Conservation (phyloP, 1,284 basidiomycete genomes). For the Irpex sp. region DNA sequence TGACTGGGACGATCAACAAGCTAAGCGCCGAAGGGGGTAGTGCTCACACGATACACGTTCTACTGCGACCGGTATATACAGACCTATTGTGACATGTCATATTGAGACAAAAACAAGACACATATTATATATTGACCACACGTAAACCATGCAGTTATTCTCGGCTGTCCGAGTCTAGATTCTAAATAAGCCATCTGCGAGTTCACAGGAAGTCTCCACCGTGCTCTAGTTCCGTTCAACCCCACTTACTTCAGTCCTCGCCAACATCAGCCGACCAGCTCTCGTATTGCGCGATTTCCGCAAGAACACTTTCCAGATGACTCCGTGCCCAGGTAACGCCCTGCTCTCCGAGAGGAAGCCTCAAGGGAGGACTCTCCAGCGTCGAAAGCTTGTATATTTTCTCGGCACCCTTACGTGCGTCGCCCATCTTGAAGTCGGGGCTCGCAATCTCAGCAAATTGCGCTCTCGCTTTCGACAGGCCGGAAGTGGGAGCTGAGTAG, state of each 20-base stretch:
- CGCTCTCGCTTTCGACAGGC: neutral
- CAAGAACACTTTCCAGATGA: neutral
- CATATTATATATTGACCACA: no score
- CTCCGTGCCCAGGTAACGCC: neutral
- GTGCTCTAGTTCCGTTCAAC: neutral
- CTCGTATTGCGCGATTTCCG: conserved; percentile 4
- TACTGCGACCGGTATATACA: no score
- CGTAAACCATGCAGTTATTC: no score
- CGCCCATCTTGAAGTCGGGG: neutral
- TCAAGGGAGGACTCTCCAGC: conserved; percentile 24
- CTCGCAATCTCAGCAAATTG: neutral
- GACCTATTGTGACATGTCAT: no score
- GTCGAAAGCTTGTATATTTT: conserved; percentile 15
- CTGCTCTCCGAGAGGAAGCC: conserved; percentile 28
- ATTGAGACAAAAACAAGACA: no score
- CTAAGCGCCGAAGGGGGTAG: no score
- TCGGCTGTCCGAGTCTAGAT: neutral
- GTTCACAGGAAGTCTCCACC: neutral
- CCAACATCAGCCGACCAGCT: conserved; percentile 8
- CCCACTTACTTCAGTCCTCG: neutral
- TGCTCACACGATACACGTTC: no score
- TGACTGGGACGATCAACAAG: no score
- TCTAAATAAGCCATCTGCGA: neutral
- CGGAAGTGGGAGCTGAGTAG: neutral
- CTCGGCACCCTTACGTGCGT: neutral